Percentiles rank a stretch among this genome's conserved stretches.
Evolutionary conservation across 108 stramenopile species (phyloP).

Genomic region (Cyclotella kingstonii): DNA sequence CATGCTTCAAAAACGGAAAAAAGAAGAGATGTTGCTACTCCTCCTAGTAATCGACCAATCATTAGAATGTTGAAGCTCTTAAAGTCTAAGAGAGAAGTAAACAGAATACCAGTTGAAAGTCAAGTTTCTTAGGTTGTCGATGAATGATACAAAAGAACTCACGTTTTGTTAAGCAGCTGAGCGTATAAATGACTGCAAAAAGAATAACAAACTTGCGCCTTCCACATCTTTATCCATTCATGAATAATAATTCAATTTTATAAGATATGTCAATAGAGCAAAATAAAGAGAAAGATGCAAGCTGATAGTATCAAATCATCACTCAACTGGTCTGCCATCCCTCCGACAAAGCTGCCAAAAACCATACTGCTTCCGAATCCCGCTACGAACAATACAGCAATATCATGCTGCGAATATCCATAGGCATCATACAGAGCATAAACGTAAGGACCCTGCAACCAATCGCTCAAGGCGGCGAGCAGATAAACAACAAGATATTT

Average conservation of each 20-base stretch:
- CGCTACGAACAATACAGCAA: conserved; percentile 85
- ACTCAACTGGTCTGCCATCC: conserved; percentile 58
- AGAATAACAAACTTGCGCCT: conserved; percentile 80
- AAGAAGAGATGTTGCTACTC: conserved; percentile 86
- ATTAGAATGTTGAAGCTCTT: conserved; percentile 81
- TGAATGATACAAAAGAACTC: conserved; percentile 6
- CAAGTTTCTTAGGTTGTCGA: background rate
- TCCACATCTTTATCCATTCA: conserved; percentile 77
- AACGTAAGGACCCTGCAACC: conserved; percentile 98
- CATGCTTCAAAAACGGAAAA: conserved; percentile 95
- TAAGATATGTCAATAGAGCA: too few relatives aligned
- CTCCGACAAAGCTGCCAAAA: conserved; percentile 77
- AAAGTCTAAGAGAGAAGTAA: conserved; percentile 41
- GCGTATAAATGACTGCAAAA: conserved; percentile 86
- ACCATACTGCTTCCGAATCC: conserved; percentile 84
- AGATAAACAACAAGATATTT: conserved; percentile 92
- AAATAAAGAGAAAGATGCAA: background rate
- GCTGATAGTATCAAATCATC: background rate
- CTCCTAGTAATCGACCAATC: conserved; percentile 90
- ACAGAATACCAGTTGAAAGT: background rate
- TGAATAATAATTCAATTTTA: too few relatives aligned
- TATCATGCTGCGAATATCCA: conserved; percentile 87
- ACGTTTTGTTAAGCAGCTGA: conserved; percentile 87
- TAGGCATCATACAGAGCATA: conserved; percentile 95
- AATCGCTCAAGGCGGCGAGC: conserved; percentile 89